Evolutionary conservation across 1,284 basidiomycete species (phyloP).

Genomic region (Ceratobasidium sp.): DNA sequence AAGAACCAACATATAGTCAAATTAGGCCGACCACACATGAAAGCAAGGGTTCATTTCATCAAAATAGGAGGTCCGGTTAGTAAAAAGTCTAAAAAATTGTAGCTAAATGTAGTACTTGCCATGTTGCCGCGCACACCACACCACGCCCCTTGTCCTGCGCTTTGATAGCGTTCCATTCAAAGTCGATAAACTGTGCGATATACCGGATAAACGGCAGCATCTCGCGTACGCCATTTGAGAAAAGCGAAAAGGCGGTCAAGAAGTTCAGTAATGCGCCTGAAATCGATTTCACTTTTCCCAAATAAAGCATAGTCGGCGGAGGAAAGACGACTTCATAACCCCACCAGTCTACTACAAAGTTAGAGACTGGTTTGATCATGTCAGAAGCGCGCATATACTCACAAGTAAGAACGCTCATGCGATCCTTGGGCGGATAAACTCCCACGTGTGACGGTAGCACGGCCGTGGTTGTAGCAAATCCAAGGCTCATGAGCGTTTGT

Average conservation of each 20-base stretch:
- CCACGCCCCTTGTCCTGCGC: constrained; percentile 70
- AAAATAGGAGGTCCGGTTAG: constrained; percentile 7
- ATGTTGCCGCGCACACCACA: constrained; percentile 83
- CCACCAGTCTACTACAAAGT: constrained; percentile 74
- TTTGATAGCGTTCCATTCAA: constrained; percentile 70
- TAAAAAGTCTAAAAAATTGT: constrained; percentile 9
- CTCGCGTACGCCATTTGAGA: constrained; percentile 74
- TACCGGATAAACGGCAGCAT: constrained; percentile 81
- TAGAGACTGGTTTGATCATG: neutral
- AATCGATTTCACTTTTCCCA: constrained; percentile 67
- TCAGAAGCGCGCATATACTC: constrained; percentile 46
- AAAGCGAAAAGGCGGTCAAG: constrained; percentile 69
- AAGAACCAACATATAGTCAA: neutral
- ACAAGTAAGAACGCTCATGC: constrained; percentile 82
- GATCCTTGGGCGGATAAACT: constrained; percentile 73
- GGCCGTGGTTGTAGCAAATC: constrained; percentile 72
- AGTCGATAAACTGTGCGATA: constrained; percentile 75
- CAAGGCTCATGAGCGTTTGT: constrained; percentile 75
- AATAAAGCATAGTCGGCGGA: constrained; percentile 65
- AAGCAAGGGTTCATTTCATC: constrained; percentile 16
- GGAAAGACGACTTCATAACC: constrained; percentile 77
- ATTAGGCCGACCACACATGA: constrained; percentile 27
- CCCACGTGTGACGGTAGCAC: constrained; percentile 73
- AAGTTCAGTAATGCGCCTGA: constrained; percentile 70
- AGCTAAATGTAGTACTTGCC: constrained; percentile 55